Evolutionary conservation across 1,284 basidiomycete species (phyloP), one percentile per base, ranked within the genome.

Genomic region (Exsudoporus floridanus): DNA sequence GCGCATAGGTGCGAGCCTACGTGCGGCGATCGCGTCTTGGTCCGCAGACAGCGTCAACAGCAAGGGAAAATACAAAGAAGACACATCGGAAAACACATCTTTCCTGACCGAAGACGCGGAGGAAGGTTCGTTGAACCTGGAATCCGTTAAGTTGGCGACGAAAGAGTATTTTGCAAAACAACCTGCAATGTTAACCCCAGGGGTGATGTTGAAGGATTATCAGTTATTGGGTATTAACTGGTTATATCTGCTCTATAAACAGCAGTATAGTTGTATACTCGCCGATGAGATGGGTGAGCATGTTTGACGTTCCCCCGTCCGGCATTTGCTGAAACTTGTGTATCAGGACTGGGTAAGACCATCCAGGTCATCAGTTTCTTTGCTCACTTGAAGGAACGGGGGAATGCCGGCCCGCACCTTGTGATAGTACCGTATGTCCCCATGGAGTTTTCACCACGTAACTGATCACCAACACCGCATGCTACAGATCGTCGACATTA

Each of bases 351-450:
- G 52, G 97, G 97, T 28, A 99, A 99, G 78, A 99, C 96, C 1
- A 90, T 94, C 23, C 96, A 99, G 74, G 96, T 99, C 49, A 98
- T 99, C 65, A 90, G 94, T 49, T 97, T 99, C 76, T 83, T 99
- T 51, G 91, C 95, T 2, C 82, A 91, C 60, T 78, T 98, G 53
- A 94, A 93, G 68, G 86, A 92, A 62, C 79, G 76, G 49, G 87
- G 87, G 13, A 80, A 79, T 43, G 78, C 76, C 46, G 94, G 96
- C 0, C 94, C 95, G 18, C 94, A 98, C 73, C 83, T 99, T 31
- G 81, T 99, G 52, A 86, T 99, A 57, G 97, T 98, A 7, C 94
- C 94, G 90, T 94, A 72, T 63, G 90, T 83, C 46, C 52, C 19
- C 39, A 37, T 0, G 67, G 81, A 33, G 82, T 78, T 31, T 79